These are phyloP conservation scores for Saturnispora saitoi DNA, from an alignment of 805 yeast species.

Conservation along the genomic window DNA sequence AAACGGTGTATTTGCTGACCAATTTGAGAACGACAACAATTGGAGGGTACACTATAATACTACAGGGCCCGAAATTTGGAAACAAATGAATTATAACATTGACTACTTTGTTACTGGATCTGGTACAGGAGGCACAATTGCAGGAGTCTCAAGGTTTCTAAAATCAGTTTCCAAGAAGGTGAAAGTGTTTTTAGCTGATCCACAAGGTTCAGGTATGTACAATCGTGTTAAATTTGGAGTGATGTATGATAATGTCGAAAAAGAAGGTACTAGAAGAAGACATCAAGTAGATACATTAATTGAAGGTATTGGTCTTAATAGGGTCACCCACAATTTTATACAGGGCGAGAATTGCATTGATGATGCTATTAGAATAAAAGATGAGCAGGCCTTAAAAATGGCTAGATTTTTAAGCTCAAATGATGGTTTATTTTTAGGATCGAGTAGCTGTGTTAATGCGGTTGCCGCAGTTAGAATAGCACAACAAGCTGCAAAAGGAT, in stretches of 20 bases:
- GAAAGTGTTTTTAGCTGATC: constrained; percentile 73
- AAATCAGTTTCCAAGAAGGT: constrained; percentile 40
- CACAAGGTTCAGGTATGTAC: constrained; percentile 89
- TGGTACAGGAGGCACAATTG: constrained; percentile 95
- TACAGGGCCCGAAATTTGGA: constrained; percentile 90
- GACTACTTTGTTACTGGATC: constrained; percentile 85
- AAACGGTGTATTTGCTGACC: constrained; percentile 84
- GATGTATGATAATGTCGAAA: constrained; percentile 83
- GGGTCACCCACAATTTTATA: constrained; percentile 74
- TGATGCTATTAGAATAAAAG: constrained; percentile 72
- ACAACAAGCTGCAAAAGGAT: constrained; percentile 41
- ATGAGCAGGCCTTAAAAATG: constrained; percentile 77
- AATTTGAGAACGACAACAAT: constrained; percentile 86
- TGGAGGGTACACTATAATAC: constrained; percentile 77
- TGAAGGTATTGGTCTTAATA: constrained; percentile 88
- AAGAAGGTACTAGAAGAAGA: constrained; percentile 86
- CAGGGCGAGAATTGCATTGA: constrained; percentile 66
- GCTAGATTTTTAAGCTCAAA: constrained; percentile 71
- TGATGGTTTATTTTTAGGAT: constrained; percentile 89
- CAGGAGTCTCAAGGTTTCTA: constrained; percentile 80
- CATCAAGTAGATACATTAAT: constrained; percentile 94
- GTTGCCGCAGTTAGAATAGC: constrained; percentile 75
- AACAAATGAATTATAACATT: constrained; percentile 54
- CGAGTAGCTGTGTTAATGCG: constrained; percentile 89
- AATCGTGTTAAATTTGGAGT: constrained; percentile 84